phyloP scores from a whole-genome alignment of 208 protist genomes.

The Novymonas esmeraldas region DNA sequence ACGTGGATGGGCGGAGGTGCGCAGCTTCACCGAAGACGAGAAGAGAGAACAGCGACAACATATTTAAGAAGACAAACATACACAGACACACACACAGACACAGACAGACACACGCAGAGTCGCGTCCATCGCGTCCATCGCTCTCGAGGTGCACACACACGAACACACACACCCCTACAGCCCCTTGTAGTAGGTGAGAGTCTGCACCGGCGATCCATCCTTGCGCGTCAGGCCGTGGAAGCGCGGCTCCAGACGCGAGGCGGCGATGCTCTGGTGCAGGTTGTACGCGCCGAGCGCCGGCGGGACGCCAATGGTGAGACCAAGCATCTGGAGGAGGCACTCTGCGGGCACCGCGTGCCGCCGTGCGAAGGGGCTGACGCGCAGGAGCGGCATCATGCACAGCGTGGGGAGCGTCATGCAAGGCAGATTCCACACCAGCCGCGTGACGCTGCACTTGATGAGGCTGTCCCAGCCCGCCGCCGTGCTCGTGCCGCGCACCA shows the following conservation, averaged over 20 bases:
- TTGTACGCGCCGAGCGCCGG: constrained; percentile 72
- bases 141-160: neutral
- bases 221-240: constrained; percentile 67
- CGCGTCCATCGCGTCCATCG: neutral
- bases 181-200: constrained; percentile 86
- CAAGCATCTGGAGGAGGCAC: constrained; percentile 64
- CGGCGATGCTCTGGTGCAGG: constrained; percentile 56
- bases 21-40: too few species aligned
- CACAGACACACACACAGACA: constrained; percentile 4
- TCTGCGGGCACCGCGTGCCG: constrained; percentile 46
- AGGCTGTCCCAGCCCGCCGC: constrained; percentile 82
- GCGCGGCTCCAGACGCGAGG: constrained; percentile 51
- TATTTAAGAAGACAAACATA: too few species aligned
- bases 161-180: constrained; percentile 37
- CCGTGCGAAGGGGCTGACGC: constrained; percentile 33
- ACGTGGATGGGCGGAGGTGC: too few species aligned
- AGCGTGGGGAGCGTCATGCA: constrained; percentile 90
- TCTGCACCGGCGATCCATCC: constrained; percentile 69
- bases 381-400: constrained; percentile 69
- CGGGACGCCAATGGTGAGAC: constrained; percentile 72
- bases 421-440: constrained; percentile 82
- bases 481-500: constrained; percentile 65
- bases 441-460: constrained; percentile 76
- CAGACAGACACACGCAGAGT: neutral
- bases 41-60: too few species aligned